Evolutionary conservation across 2,329 filamentous ascomycete genomes (phyloP).

Genomic region (Trichophyton simii): DNA sequence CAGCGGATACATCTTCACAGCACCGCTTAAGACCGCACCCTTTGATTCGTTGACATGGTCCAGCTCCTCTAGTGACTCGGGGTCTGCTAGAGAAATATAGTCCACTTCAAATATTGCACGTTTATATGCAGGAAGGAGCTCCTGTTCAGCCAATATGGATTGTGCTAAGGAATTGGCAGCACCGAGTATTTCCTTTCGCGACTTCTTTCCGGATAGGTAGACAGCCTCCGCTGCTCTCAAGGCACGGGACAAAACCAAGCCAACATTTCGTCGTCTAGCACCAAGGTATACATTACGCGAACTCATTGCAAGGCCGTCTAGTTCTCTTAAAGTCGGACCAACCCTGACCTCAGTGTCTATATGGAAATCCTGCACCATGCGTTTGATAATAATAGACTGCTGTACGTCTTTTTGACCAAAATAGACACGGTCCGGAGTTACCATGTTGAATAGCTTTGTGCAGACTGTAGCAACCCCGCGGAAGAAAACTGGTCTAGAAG

Average conservation of each 20-base stretch:
- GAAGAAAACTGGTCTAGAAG: constrained; percentile 84
- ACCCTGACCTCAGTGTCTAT: constrained; percentile 63
- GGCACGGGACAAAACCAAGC: constrained; percentile 57
- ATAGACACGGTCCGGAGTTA: constrained; percentile 65
- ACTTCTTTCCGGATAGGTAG: constrained; percentile 45
- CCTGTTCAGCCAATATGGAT: constrained; percentile 48
- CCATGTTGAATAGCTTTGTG: constrained; percentile 83
- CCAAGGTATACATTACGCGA: constrained; percentile 92
- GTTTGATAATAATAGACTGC: constrained; percentile 79
- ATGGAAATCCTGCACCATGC: constrained; percentile 79
- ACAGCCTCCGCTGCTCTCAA: constrained; percentile 57
- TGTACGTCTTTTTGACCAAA: constrained; percentile 98
- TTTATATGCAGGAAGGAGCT: constrained; percentile 44
- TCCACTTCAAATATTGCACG: constrained; percentile 70
- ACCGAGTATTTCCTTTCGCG: constrained; percentile 56
- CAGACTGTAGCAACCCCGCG: constrained; percentile 91
- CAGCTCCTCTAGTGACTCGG: constrained; percentile 68
- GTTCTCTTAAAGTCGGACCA: constrained; percentile 60
- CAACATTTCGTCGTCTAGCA: constrained; percentile 55
- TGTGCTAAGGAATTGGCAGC: constrained; percentile 53
- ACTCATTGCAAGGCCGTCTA: constrained; percentile 77
- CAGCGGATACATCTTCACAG: constrained; percentile 76
- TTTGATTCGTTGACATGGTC: constrained; percentile 53
- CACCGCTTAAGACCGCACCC: constrained; percentile 79
- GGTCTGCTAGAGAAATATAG: constrained; percentile 83